phyloP scores from a whole-genome alignment of 1,284 basidiomycete species.

The Coniophora puteana region DNA sequence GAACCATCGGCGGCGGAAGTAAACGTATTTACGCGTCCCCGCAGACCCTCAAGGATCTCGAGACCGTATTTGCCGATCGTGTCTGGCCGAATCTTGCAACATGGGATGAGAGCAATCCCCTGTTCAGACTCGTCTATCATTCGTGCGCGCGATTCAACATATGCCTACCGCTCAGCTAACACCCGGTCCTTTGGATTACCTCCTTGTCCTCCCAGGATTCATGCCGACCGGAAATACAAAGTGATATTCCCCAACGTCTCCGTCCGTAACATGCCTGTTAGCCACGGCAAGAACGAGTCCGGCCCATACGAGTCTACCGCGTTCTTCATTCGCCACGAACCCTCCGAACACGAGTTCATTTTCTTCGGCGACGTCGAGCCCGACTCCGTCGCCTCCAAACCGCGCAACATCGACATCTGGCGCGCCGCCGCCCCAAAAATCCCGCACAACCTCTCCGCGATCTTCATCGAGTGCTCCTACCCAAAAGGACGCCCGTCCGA shows the following conservation, averaged over 20 bases:
- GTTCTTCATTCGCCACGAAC: conserved; percentile 70
- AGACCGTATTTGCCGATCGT: conserved; percentile 72
- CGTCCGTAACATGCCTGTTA: conserved; percentile 63
- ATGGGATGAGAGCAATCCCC: conserved; percentile 57
- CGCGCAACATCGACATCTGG: conserved; percentile 66
- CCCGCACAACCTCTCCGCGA: conserved; percentile 52
- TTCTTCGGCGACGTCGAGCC: conserved; percentile 87
- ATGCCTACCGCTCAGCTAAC: conserved; percentile 7
- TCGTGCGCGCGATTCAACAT: conserved; percentile 35
- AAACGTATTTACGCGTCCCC: conserved; percentile 64
- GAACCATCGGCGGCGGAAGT: conserved; percentile 57
- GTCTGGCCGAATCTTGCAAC: conserved; percentile 83
- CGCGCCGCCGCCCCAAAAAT: conserved; percentile 66
- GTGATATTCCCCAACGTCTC: conserved; percentile 52
- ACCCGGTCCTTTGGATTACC: too few relatives aligned
- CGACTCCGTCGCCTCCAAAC: conserved; percentile 57
- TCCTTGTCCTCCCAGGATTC: conserved; percentile 30
- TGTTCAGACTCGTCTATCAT: conserved; percentile 55
- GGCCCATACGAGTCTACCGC: conserved; percentile 66
- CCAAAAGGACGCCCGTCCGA: conserved; percentile 58
- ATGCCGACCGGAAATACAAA: conserved; percentile 46
- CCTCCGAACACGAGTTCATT: conserved; percentile 58
- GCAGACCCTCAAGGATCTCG: conserved; percentile 63
- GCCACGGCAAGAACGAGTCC: conserved; percentile 58
- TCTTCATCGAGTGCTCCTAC: conserved; percentile 87